Evolutionary conservation across 805 yeast species (phyloP).

Genomic region (Hanseniaspora guilliermondii): DNA sequence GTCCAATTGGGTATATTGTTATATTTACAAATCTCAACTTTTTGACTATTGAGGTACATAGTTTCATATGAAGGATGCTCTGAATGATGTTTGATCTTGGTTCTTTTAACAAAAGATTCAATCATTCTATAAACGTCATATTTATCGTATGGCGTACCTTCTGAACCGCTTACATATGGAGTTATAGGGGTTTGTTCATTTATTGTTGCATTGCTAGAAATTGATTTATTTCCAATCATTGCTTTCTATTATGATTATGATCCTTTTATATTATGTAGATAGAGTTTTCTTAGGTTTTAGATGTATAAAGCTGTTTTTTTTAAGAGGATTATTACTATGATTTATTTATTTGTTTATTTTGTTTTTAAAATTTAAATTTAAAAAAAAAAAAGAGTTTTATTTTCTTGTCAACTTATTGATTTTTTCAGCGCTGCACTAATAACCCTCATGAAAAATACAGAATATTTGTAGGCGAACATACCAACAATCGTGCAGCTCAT

Average conservation of each 20-base stretch:
- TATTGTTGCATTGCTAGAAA: background rate
- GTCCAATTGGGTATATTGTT: conserved; percentile 5
- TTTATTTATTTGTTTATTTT: too few relatives aligned
- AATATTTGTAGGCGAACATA: background rate
- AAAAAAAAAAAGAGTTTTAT: too few relatives aligned
- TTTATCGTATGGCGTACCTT: background rate
- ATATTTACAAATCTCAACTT: conserved; percentile 5
- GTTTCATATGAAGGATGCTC: background rate
- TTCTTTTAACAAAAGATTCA: background rate
- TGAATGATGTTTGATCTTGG: background rate
- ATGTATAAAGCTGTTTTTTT: too few relatives aligned
- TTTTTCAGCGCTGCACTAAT: too few relatives aligned
- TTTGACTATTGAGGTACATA: background rate
- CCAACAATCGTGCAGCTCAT: too few relatives aligned
- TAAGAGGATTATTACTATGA: too few relatives aligned
- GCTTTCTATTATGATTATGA: background rate
- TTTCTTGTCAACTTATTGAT: background rate
- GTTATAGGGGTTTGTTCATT: background rate
- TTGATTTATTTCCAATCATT: background rate
- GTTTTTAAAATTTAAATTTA: too few relatives aligned
- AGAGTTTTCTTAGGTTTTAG: background rate
- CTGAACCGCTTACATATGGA: background rate
- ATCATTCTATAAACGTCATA: background rate
- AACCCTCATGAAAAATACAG: too few relatives aligned
- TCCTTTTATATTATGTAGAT: background rate